Conservation (phyloP, 495 filamentous ascomycete species). For the Neurospora sp. region DNA sequence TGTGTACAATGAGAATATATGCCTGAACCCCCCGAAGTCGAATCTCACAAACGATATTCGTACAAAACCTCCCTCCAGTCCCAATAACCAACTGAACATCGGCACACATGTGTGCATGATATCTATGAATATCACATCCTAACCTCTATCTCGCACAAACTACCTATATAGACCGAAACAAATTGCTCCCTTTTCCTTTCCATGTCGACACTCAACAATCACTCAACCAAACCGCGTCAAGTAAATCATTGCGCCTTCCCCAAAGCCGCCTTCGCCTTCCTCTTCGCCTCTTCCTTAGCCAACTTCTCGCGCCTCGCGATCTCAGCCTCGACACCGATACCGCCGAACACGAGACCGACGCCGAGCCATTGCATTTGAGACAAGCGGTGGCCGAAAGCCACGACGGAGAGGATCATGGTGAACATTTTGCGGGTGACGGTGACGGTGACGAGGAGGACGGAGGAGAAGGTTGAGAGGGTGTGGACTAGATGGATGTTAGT, state of each 20-base stretch:
- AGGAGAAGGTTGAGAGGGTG: conserved; percentile 84
- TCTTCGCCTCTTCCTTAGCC: conserved; percentile 64
- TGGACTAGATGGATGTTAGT: conserved; percentile 46
- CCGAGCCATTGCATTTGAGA: conserved; percentile 80
- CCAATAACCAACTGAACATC: neutral
- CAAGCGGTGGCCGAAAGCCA: conserved; percentile 86
- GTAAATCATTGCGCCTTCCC: conserved; percentile 19
- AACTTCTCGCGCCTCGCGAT: conserved; percentile 77
- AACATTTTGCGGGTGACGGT: conserved; percentile 98
- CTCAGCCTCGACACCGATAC: conserved; percentile 80
- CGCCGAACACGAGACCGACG: conserved; percentile 86
- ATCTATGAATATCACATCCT: neutral
- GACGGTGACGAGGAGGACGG: conserved; percentile 84
- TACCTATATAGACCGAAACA: neutral
- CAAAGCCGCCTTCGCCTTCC: conserved; percentile 31
- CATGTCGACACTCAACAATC: no score
- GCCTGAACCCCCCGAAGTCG: neutral
- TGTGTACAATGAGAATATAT: neutral
- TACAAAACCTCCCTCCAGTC: neutral
- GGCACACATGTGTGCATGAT: neutral
- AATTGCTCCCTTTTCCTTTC: neutral
- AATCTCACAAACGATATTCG: neutral
- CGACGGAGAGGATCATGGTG: conserved; percentile 91
- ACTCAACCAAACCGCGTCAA: no score
- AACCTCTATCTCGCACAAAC: neutral